A percentile compares a stretch with the other conserved stretches of the same genome.
Evolutionary conservation across 225 moss, liverwort and hornwort species (phyloP).

Genomic region (Pseudisothecium myosuroides): DNA sequence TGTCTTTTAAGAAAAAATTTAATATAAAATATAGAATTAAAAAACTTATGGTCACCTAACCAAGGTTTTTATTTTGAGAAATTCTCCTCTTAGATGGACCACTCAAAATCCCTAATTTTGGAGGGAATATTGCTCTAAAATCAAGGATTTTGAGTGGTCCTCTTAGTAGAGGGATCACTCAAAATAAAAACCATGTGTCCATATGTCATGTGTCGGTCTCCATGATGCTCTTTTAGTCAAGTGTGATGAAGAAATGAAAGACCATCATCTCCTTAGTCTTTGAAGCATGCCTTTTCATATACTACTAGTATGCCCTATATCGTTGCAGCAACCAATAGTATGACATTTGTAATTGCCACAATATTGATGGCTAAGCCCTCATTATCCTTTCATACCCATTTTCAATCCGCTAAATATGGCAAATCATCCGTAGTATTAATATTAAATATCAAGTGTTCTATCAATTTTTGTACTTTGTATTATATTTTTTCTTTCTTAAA

Average conservation of each 20-base stretch:
- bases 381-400: no score
- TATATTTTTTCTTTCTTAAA: no score
- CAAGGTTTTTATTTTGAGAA: background rate
- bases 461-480: no score
- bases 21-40: background rate
- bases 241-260: background rate
- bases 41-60: background rate
- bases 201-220: background rate
- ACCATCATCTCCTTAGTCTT: background rate
- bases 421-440: no score
- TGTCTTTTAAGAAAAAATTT: no score
- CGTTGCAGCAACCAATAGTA: no score
- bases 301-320: no score
- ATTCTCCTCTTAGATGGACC: accelerated
- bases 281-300: background rate
- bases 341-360: no score
- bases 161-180: accelerated
- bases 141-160: background rate
- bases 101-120: background rate
- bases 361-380: no score
- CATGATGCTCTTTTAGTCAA: background rate
- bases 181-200: background rate
- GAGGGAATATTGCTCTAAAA: background rate
- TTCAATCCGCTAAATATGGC: no score
- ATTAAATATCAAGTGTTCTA: no score